phyloP scores from a whole-genome alignment of 2,329 filamentous ascomycete genomes.

The Trichoderma afroharzianum region DNA sequence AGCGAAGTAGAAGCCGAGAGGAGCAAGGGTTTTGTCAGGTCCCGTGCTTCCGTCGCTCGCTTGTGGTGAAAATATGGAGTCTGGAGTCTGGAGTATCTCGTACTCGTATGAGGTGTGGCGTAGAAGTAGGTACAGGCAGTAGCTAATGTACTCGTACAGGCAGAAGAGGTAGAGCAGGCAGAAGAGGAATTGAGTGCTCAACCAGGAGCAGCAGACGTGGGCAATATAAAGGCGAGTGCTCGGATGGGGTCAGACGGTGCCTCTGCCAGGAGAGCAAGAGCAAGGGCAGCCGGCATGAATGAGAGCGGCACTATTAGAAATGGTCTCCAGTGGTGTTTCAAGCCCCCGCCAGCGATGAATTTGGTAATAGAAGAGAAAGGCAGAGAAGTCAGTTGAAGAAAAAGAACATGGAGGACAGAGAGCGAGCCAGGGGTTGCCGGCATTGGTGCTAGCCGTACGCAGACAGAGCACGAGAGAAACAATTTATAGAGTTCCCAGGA shows the following conservation, averaged over 20 bases:
- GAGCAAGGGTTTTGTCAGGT: conserved; percentile 1
- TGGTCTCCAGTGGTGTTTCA: background rate
- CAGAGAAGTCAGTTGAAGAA: background rate
- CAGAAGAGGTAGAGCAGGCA: background rate
- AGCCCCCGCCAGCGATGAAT: background rate
- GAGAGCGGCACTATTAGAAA: background rate
- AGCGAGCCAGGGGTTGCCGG: conserved; percentile 1
- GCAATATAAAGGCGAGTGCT: conserved; percentile 1
- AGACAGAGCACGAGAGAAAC: conserved; percentile 4
- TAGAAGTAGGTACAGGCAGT: background rate
- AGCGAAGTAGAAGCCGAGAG: background rate
- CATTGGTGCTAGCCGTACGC: background rate
- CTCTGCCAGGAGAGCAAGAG: background rate
- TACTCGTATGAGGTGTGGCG: background rate
- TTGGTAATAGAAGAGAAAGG: background rate
- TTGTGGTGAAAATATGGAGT: background rate
- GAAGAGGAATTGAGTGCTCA: background rate
- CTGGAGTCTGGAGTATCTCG: background rate
- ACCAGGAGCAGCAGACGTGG: conserved; percentile 1
- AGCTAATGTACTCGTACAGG: background rate
- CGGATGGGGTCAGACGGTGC: background rate
- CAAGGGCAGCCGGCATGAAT: background rate
- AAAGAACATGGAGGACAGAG: background rate
- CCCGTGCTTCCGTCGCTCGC: conserved; percentile 1
- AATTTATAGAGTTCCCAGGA: background rate